Percentiles rank a stretch among this genome's conserved stretches.
Conservation (phyloP, 2,329 filamentous ascomycete species). For the Plenodomus biglobosus region DNA sequence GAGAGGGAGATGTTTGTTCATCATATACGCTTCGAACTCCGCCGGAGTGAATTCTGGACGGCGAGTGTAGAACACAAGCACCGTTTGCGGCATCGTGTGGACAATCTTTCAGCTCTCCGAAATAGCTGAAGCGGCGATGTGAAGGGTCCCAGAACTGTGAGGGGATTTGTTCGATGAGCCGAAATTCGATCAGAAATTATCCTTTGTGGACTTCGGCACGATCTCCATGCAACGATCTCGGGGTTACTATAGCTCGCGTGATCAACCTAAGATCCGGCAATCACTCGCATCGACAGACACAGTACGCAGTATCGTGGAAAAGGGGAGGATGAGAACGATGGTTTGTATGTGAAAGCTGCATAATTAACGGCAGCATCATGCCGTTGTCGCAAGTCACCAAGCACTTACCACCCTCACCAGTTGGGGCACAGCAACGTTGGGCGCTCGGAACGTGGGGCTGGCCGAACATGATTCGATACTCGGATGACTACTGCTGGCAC, state of each 20-base stretch:
- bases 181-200: background rate
- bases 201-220: background rate
- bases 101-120: background rate
- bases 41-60: conserved; percentile 19
- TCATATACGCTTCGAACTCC: conserved; percentile 20
- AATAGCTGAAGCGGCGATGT: background rate
- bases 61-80: conserved; percentile 20
- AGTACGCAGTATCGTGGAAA: background rate
- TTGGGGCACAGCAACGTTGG: background rate
- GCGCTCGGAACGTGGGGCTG: background rate
- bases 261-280: background rate
- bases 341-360: background rate
- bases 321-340: background rate
- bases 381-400: background rate
- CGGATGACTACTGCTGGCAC: background rate
- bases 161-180: background rate
- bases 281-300: background rate
- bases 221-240: background rate
- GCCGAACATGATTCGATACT: background rate
- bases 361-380: background rate
- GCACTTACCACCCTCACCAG: background rate
- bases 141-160: background rate
- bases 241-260: background rate
- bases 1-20: conserved; percentile 17
- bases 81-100: conserved; percentile 14